A percentile compares a stretch with the other conserved stretches of the same genome.
Evolutionary conservation across 2,329 filamentous ascomycete species (phyloP).

Genomic region (Escovopsis sp.): DNA sequence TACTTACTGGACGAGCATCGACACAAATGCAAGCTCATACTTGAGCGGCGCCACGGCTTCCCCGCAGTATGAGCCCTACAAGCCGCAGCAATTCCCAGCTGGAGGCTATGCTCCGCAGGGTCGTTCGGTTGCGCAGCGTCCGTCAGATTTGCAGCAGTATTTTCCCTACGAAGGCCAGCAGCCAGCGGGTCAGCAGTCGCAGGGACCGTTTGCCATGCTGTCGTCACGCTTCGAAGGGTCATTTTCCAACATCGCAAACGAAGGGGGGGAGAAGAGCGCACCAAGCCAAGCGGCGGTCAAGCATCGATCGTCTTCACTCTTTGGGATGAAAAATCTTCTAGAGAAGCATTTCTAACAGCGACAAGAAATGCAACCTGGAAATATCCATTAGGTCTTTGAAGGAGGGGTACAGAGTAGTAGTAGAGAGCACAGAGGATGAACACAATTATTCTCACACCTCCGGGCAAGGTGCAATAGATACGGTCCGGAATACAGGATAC

Average conservation of each 20-base stretch:
- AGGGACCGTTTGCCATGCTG: neutral
- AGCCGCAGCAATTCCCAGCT: neutral
- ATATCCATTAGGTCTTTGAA: no score
- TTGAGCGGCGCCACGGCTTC: neutral
- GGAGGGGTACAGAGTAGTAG: no score
- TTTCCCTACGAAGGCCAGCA: neutral
- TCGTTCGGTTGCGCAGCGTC: neutral
- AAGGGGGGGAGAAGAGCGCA: no score
- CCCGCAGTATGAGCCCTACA: neutral
- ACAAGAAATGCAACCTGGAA: no score
- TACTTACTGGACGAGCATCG: neutral
- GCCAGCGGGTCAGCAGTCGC: neutral
- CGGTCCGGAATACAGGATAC: no score
- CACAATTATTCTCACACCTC: no score
- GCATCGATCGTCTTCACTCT: neutral
- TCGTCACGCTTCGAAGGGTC: no score
- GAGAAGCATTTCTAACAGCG: neutral
- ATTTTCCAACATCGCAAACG: no score
- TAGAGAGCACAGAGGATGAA: no score
- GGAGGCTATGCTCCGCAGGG: neutral
- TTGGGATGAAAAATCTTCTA: neutral
- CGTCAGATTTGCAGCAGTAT: neutral
- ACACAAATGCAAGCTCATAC: neutral
- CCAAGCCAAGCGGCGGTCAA: neutral
- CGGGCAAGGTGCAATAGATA: no score